Base-by-base conservation (phyloP, 2,329 filamentous ascomycete species). In the Cladosporium sp. region DNA sequence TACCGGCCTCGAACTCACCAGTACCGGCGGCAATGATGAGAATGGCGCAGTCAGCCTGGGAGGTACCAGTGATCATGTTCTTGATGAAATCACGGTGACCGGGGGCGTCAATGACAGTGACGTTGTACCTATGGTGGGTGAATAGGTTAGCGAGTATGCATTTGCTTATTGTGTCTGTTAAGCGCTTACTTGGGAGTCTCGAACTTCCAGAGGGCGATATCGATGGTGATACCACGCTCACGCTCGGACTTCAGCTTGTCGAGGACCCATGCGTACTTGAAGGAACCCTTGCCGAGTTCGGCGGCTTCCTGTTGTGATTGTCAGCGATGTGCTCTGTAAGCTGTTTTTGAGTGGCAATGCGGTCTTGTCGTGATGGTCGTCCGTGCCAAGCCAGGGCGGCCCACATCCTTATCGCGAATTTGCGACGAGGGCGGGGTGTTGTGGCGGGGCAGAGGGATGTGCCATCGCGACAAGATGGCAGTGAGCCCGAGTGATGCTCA, bases 61-160 rank as follows among this genome's bases (percentile, higher is more conserved):
- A 99, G 81, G 95, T 98, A 93, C 95, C 95, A 91, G 95, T 98
- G 85, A 99, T 99, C 95, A 99, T 99, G 93, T 98, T 99, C 94
- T 99, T 99, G 92, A 99, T 98, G 89, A 98, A 99, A 82, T 99
- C 95, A 95, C 95, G 94, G 86, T 99, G 95, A 86, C 95, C 95
- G 80, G 95, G 95, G 83, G 95, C 95, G 81, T 99, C 92, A 91
- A 70, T 65, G 46, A 65, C 63, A 18, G 63, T 65, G 29, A 65
- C 63, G 49, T 63, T 63, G 50, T 63, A 63, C 29, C 33, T 55
- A 28, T 55, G 52, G 52, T 55, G 52, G 52, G 52, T 33, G 6
- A 26, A 26, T 26, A 55, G 11, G 52, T 55, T 55, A 55, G 52
- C 52, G 31, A 37, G 18, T 40, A 11, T 57, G 55, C 55, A 23